These are phyloP conservation scores for Tuber magnatum DNA, from an alignment of 495 filamentous ascomycete genomes.

Conservation along the genomic window DNA sequence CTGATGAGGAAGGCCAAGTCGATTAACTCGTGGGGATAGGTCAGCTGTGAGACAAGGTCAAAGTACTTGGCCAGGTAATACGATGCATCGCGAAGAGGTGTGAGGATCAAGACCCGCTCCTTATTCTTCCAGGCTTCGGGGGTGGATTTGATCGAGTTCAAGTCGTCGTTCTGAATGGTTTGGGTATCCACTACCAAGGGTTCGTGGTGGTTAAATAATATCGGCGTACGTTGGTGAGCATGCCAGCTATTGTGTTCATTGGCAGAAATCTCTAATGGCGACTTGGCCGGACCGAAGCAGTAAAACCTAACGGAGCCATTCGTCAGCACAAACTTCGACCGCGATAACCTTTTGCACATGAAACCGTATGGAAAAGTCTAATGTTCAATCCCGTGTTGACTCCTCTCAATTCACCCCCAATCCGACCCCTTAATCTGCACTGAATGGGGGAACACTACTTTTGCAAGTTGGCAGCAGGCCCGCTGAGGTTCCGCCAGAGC, in stretches of 20 bases:
- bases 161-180: constrained; percentile 68
- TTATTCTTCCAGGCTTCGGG: constrained; percentile 65
- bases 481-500: constrained; percentile 81
- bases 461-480: constrained; percentile 80
- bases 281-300: constrained; percentile 87
- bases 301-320: constrained; percentile 62
- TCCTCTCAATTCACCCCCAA: neutral
- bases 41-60: constrained; percentile 79
- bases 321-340: constrained; percentile 9
- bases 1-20: constrained; percentile 92
- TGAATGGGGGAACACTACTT: constrained; percentile 51
- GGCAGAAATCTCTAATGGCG: constrained; percentile 84
- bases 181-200: constrained; percentile 74
- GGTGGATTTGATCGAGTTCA: constrained; percentile 81
- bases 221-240: constrained; percentile 77
- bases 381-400: constrained; percentile 14
- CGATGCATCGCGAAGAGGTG: constrained; percentile 84
- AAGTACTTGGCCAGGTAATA: constrained; percentile 79
- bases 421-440: constrained; percentile 10
- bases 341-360: neutral
- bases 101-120: constrained; percentile 90
- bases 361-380: neutral
- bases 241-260: constrained; percentile 89
- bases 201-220: constrained; percentile 90
- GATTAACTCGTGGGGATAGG: constrained; percentile 91